These are phyloP conservation scores for Daldinia bambusicola DNA, from an alignment of 495 filamentous ascomycete genomes.

Conservation along the genomic window DNA sequence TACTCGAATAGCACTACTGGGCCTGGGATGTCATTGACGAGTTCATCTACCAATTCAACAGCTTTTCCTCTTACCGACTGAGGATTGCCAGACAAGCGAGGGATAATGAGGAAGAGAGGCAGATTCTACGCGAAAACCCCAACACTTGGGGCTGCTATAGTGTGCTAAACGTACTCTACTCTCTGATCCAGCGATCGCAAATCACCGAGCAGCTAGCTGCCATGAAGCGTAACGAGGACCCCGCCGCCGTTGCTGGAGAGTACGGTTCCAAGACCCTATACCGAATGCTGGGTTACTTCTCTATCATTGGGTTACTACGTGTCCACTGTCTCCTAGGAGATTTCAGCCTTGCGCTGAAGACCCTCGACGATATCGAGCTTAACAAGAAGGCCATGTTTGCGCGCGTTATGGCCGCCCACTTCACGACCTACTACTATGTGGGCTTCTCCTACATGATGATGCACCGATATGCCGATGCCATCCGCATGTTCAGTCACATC, in stretches of 20 bases:
- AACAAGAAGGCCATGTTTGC: constrained; percentile 99
- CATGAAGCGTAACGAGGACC: constrained; percentile 92
- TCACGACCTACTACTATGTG: constrained; percentile 99
- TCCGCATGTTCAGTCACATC: constrained; percentile 99
- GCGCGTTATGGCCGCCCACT: constrained; percentile 98
- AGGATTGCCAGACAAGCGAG: constrained; percentile 85
- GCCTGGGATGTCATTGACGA: constrained; percentile 99
- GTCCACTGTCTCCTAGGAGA: constrained; percentile 97
- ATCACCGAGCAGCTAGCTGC: constrained; percentile 96
- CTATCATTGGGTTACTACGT: constrained; percentile 94
- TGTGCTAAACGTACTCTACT: constrained; percentile 98
- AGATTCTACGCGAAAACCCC: constrained; percentile 91
- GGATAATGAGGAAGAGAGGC: constrained; percentile 84
- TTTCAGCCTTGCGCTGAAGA: constrained; percentile 98
- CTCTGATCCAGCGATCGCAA: constrained; percentile 95
- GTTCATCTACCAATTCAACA: constrained; percentile 99
- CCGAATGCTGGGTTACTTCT: constrained; percentile 99
- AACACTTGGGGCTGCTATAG: constrained; percentile 99
- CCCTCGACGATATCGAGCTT: constrained; percentile 97
- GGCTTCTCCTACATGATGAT: constrained; percentile 99
- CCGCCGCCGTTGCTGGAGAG: constrained; percentile 84
- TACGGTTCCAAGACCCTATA: constrained; percentile 93
- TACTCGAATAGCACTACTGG: constrained; percentile 85
- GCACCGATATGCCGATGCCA: constrained; percentile 97
- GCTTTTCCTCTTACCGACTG: constrained; percentile 95